These are phyloP conservation scores for Sclerotinia nivalis DNA, from an alignment of 2,329 filamentous ascomycete genomes.

Conservation along the genomic window DNA sequence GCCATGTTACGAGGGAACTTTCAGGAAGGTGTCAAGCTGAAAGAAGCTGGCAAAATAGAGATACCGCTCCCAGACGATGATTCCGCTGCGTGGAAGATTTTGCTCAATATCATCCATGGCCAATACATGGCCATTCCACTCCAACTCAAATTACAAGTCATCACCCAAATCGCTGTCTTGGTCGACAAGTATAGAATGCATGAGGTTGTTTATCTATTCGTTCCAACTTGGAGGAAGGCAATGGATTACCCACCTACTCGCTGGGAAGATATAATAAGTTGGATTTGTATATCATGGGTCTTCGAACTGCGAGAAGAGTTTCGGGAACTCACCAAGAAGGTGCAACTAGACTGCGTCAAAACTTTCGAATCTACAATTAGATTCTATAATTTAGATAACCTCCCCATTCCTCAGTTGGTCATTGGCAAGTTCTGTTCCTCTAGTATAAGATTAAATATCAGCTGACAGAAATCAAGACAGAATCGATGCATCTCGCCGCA, in stretches of 20 bases:
- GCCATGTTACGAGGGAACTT: not conserved
- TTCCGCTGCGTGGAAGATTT: not conserved
- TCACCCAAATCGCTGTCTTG: not conserved
- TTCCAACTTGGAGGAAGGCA: not conserved
- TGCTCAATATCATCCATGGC: slow-evolving; percentile 6
- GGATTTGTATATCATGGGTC: slow-evolving; percentile 8
- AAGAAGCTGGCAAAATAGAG: not conserved
- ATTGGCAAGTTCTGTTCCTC: too few species aligned
- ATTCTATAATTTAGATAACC: too few species aligned
- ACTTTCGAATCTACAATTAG: too few species aligned
- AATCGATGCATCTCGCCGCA: too few species aligned
- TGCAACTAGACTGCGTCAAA: too few species aligned
- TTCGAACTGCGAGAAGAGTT: too few species aligned
- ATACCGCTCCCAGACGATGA: not conserved
- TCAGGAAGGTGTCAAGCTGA: not conserved
- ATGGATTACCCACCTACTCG: too few species aligned
- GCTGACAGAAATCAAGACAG: too few species aligned
- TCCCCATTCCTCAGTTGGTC: too few species aligned
- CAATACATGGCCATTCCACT: not conserved
- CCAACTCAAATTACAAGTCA: not conserved
- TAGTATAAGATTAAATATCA: too few species aligned
- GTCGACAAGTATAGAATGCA: slow-evolving; percentile 10
- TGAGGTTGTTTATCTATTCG: slow-evolving; percentile 2
- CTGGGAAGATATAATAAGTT: not conserved
- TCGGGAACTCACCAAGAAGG: too few species aligned